Conservation (phyloP, 2,329 filamentous ascomycete species). For the Phaeomoniella chlamydospora region DNA sequence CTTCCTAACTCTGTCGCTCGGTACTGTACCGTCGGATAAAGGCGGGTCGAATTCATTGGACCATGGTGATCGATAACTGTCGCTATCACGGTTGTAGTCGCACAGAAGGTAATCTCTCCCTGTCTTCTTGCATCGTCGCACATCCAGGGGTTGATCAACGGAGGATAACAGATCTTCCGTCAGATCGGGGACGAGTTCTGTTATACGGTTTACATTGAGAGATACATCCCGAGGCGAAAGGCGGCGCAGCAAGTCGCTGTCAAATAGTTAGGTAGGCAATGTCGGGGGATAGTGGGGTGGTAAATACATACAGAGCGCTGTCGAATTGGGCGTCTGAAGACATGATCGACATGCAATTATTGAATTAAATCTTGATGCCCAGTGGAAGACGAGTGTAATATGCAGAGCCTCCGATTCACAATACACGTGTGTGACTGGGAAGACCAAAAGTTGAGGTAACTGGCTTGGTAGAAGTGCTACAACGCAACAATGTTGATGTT, state of each 20-base stretch:
- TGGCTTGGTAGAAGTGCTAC: no score
- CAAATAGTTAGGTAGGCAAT: conserved; percentile 8
- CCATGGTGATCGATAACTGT: conserved; percentile 97
- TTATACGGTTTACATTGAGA: conserved; percentile 75
- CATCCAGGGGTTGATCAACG: conserved; percentile 84
- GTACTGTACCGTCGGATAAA: conserved; percentile 72
- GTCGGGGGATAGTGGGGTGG: conserved; percentile 1
- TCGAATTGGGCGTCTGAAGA: conserved; percentile 31
- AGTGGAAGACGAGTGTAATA: no score
- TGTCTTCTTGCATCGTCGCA: conserved; percentile 73
- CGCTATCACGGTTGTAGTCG: conserved; percentile 98
- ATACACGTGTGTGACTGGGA: no score
- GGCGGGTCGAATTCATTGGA: conserved; percentile 96
- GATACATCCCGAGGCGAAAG: conserved; percentile 90
- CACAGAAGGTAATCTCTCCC: conserved; percentile 94
- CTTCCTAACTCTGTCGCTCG: conserved; percentile 77
- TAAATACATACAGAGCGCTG: conserved; percentile 30
- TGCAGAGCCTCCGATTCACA: no score
- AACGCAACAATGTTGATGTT: no score
- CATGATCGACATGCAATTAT: no score
- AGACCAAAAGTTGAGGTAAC: no score
- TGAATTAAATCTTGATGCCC: no score
- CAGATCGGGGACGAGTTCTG: conserved; percentile 74
- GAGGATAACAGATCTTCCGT: conserved; percentile 96
- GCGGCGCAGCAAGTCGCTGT: conserved; percentile 90